Base-by-base conservation (phyloP, 139 green algal genomes). In the Parachlorella kessleri region DNA sequence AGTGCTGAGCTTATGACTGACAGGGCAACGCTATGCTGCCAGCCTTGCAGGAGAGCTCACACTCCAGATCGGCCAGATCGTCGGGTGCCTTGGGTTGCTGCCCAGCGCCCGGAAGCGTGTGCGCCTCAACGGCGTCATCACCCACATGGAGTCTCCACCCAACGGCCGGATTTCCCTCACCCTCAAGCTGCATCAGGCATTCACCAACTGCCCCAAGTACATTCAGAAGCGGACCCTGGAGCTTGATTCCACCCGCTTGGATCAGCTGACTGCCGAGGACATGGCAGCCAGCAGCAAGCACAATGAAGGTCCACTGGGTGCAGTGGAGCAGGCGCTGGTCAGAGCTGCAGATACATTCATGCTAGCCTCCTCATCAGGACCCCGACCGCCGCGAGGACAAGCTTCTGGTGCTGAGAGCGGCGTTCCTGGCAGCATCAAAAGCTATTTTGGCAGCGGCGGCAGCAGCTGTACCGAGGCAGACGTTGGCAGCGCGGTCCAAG, bases 151-250 rank as follows among this genome's bases (percentile, higher is more conserved):
- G 66, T 36, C 14, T 5, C 40, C 18, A 14, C 0, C 37, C 3
- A 41, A n/a, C 24, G 70, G 40, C 14, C 70, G 36, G 41, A n/a
- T 55, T 3, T 4, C 1, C n/a, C 70, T 65, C 8, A 5, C 40
- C 9, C 10, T 71, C 30, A 21, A 36, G 0, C 68, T 87, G 21
- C 53, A 85, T 8, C 83, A 80, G 30, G 73, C 67, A 32, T 81
- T 76, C 28, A 64, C 70, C 54, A 88, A 86, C 75, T 88, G 83
- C 74, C 83, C 83, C 41, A 88, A 88, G 79, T 85, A 85, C 81
- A 85, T 85, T 41, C 59, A 74, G 55, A n/a, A n/a, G n/a, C n/a
- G n/a, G n/a, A n/a, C n/a, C n/a, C n/a, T n/a, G n/a, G n/a, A n/a
- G n/a, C n/a, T n/a, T n/a, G n/a, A n/a, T n/a, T n/a, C n/a, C n/a